These are phyloP conservation scores for Penicillium sp. DNA, from an alignment of 2,329 filamentous ascomycete species.

Conservation along the genomic window DNA sequence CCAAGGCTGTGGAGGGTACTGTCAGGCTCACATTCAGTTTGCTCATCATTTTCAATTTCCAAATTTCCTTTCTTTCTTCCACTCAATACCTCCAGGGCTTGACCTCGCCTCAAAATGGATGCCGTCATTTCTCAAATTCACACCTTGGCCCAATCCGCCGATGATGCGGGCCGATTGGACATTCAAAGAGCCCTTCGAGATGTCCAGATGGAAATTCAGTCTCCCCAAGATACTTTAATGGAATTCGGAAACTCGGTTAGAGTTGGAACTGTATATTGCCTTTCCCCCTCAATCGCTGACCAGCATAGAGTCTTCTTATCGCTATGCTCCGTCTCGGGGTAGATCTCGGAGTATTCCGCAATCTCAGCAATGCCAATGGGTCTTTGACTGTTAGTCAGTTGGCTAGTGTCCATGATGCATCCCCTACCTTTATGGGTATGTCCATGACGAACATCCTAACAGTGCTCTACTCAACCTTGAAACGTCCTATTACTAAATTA, in stretches of 20 bases:
- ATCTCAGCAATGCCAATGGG: constrained; percentile 3
- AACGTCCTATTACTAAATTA: not conserved
- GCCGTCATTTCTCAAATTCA: constrained; percentile 20
- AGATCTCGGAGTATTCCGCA: constrained; percentile 18
- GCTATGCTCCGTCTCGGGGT: constrained; percentile 16
- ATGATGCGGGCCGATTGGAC: constrained; percentile 18
- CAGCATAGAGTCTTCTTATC: constrained; percentile 11
- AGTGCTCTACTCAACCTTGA: not conserved
- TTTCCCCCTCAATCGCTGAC: not conserved
- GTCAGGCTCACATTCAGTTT: not conserved
- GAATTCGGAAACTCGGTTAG: constrained; percentile 19
- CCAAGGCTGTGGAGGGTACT: not conserved
- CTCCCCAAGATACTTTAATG: constrained; percentile 16
- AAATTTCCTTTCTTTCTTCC: not conserved
- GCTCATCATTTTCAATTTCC: not conserved
- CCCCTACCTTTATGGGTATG: constrained; percentile 12
- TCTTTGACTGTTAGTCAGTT: constrained; percentile 11
- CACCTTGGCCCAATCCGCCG: constrained; percentile 14
- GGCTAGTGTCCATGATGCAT: constrained; percentile 3
- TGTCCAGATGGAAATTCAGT: constrained; percentile 17
- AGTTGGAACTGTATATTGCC: not conserved
- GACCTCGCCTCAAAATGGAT: constrained; percentile 12
- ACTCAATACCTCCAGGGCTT: no score
- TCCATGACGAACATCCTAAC: not conserved
- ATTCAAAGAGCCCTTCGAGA: constrained; percentile 19